Conservation (phyloP, 78 protist genomes). For the Corallochytrium limacisporum region DNA sequence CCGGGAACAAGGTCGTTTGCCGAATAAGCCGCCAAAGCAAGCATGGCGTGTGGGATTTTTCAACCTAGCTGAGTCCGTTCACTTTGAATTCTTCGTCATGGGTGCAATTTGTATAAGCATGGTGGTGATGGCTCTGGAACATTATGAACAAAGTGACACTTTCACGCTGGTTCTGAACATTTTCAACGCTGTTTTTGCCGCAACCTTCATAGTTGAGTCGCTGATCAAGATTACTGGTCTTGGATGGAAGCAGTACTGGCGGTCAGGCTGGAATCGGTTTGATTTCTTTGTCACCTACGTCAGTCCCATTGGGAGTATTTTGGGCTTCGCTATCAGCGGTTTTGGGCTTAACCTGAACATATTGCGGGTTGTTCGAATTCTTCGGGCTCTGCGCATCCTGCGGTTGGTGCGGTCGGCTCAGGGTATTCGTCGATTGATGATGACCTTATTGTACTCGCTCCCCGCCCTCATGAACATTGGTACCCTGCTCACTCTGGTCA, state of each 20-base stretch:
- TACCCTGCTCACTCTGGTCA: neutral
- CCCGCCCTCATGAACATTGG: slow-evolving; percentile 18
- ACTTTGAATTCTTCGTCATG: neutral
- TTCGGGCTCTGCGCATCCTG: neutral
- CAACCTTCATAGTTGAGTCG: slow-evolving; percentile 8
- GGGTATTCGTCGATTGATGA: neutral
- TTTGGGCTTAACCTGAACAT: neutral
- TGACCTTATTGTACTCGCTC: slow-evolving; percentile 5
- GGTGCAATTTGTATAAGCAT: neutral
- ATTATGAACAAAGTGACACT: neutral
- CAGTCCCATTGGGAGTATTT: neutral
- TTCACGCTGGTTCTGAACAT: neutral
- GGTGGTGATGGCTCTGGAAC: neutral
- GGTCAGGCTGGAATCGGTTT: slow-evolving; percentile 4
- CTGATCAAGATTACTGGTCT: neutral
- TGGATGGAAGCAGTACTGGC: neutral
- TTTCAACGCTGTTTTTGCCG: neutral
- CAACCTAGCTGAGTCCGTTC: neutral
- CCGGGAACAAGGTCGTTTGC: no score
- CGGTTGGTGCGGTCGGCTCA: neutral
- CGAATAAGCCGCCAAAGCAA: no score
- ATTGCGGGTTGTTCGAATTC: neutral
- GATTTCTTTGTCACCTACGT: neutral
- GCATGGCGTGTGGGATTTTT: neutral
- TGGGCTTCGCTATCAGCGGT: no score